phyloP scores from a whole-genome alignment of 2,329 filamentous ascomycete genomes.

The Colletotrichum falcatum region DNA sequence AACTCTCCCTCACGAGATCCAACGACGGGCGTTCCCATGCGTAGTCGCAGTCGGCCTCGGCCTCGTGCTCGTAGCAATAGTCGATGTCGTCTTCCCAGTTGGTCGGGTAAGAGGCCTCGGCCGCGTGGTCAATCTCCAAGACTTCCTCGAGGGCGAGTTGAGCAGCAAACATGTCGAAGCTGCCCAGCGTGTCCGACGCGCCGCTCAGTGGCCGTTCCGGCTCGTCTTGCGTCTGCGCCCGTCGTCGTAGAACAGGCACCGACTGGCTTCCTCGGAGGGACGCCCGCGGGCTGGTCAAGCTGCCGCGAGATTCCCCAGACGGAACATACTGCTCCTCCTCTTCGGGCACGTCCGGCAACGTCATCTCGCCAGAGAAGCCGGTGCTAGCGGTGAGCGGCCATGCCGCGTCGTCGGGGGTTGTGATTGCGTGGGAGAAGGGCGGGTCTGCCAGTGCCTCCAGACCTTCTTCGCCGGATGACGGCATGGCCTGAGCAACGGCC shows the following conservation, averaged over 20 bases:
- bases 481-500: conserved; percentile 34
- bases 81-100: conserved; percentile 79
- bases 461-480: conserved; percentile 39
- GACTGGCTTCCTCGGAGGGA: conserved; percentile 68
- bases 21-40: conserved; percentile 71
- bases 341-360: conserved; percentile 71
- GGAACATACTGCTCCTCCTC: conserved; percentile 66
- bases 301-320: conserved; percentile 56
- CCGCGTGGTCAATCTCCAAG: conserved; percentile 44
- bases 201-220: conserved; percentile 56
- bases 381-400: conserved; percentile 58
- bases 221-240: conserved; percentile 48
- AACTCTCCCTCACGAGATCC: conserved; percentile 55
- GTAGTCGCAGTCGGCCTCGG: conserved; percentile 75
- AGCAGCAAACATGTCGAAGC: conserved; percentile 54
- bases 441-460: conserved; percentile 44
- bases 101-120: conserved; percentile 53
- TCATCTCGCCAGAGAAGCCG: conserved; percentile 53
- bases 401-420: conserved; percentile 56
- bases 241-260: conserved; percentile 64
- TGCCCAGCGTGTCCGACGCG: conserved; percentile 65
- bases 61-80: conserved; percentile 77
- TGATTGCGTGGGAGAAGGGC: conserved; percentile 55
- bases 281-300: conserved; percentile 60
- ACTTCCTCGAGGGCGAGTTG: conserved; percentile 50